Evolutionary conservation across 1,139 yeast genomes (phyloP), one percentile per base, ranked within the genome.

Genomic region (Geotrichum siamense): DNA sequence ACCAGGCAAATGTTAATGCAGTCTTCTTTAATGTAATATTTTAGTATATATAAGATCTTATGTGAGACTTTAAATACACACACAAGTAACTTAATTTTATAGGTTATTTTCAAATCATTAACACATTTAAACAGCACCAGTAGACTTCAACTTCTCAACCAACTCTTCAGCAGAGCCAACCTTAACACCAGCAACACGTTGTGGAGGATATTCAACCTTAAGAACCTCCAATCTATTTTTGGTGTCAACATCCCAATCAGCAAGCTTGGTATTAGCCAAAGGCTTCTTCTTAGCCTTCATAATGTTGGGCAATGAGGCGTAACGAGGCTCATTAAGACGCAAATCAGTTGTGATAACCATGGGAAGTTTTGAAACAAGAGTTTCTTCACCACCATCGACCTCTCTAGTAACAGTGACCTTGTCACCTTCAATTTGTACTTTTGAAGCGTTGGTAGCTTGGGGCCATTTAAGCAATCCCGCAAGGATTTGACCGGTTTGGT

Each of bases 201-300:
- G 72, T 22, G 91, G 79, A 22, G 98, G 98, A 61, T 91, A 96
- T 54, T 79, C 79, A 29, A 91, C 81, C 59, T 79, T 77, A 50
- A 86, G 60, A 2, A 79, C 72, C 60, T 85, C 79, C 49, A 89
- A 67, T 57, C 94, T 76, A 39, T 75, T 74, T 26, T 75, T 62
- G 16, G 78, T 61, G 41, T 81, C 85, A 26, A 86, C 71, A 21
- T 79, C 85, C 51, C 84, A 75, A 55, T 84, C 94, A n/a, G 70
- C 69, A 15, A 83, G 70, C 60, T 75, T 77, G 53, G 82, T 64
- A 55, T 78, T 80, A 54, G 76, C 82, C 63, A 89, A 72, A 6
- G 96, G 96, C 72, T 86, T 87, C 78, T 89, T 89, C 72, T 91
- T 91, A 45, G 97, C 98, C 72, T 91, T 91, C 98, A 91, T 91